A percentile compares a stretch with the other conserved stretches of the same genome.
Conservation (phyloP, 768 basidiomycete species). For the Suillus spraguei region DNA sequence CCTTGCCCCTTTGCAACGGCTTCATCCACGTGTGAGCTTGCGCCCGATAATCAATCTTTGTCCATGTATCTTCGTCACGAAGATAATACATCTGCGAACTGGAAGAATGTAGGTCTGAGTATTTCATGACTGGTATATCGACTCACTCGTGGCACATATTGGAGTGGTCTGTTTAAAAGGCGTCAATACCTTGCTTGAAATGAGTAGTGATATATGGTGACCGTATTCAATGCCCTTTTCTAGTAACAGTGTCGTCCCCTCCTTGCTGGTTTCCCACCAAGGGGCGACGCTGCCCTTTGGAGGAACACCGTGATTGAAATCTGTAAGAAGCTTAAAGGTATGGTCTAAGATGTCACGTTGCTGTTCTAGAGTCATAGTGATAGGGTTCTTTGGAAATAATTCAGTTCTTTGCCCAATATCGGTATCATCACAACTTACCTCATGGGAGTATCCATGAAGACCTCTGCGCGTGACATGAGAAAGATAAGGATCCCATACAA, state of each 20-base stretch:
- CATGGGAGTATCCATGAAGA: constrained; percentile 73
- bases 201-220: constrained; percentile 22
- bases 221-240: constrained; percentile 79
- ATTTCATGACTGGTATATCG: neutral
- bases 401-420: neutral
- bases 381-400: constrained; percentile 51
- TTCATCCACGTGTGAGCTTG: constrained; percentile 74
- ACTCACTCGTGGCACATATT: constrained; percentile 55
- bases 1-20: constrained; percentile 62
- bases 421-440: constrained; percentile 35
- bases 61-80: constrained; percentile 70
- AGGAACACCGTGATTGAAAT: constrained; percentile 61
- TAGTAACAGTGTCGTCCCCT: constrained; percentile 62
- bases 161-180: constrained; percentile 49
- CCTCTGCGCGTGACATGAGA: constrained; percentile 40
- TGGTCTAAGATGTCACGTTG: constrained; percentile 73
- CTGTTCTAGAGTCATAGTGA: constrained; percentile 59
- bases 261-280: constrained; percentile 80
- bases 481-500: neutral
- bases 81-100: constrained; percentile 69
- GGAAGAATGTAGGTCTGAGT: neutral
- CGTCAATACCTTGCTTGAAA: constrained; percentile 18
- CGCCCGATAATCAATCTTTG: constrained; percentile 66
- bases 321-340: constrained; percentile 62
- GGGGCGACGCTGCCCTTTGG: constrained; percentile 72